A percentile compares a stretch with the other conserved stretches of the same genome.
Evolutionary conservation across 345 rosid genomes (phyloP).

Genomic region (Turnera subulata): DNA sequence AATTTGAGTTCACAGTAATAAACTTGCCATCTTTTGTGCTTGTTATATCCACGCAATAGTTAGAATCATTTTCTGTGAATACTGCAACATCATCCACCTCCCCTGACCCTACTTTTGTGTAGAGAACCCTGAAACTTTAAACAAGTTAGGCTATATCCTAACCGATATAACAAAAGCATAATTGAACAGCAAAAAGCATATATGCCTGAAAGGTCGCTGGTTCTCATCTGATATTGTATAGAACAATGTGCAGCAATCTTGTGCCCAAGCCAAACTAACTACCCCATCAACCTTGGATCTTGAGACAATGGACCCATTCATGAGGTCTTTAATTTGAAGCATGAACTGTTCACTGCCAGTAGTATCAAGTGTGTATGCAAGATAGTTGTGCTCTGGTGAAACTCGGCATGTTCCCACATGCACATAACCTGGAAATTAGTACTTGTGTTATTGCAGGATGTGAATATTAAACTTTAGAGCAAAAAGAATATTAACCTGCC

Average conservation of each 20-base stretch:
- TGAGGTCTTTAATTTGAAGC: conserved; percentile 79
- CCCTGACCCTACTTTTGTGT: conserved; percentile 47
- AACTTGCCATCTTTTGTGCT: conserved; percentile 95
- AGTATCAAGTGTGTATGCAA: conserved; percentile 76
- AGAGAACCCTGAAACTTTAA: conserved; percentile 54
- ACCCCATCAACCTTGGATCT: conserved; percentile 52
- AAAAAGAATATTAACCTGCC: no score
- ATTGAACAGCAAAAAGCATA: conserved; percentile 9
- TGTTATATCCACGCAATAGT: conserved; percentile 84
- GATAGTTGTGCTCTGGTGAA: conserved; percentile 79
- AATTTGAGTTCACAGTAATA: conserved; percentile 86
- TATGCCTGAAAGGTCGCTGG: conserved; percentile 74
- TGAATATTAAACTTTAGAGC: no score
- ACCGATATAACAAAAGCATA: conserved; percentile 7
- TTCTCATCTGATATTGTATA: conserved; percentile 60
- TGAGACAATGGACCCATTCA: conserved; percentile 42
- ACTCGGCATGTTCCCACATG: conserved; percentile 81
- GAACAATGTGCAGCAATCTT: conserved; percentile 62
- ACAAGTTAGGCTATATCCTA: conserved; percentile 13
- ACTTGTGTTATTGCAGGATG: no score
- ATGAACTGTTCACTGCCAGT: conserved; percentile 63
- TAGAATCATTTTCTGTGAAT: conserved; percentile 57
- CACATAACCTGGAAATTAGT: conserved; percentile 57
- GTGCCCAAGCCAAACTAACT: conserved; percentile 91
- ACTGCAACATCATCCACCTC: conserved; percentile 35